Conservation (phyloP, 2,329 filamentous ascomycete species). For the Allantophomopsis lycopodina region DNA sequence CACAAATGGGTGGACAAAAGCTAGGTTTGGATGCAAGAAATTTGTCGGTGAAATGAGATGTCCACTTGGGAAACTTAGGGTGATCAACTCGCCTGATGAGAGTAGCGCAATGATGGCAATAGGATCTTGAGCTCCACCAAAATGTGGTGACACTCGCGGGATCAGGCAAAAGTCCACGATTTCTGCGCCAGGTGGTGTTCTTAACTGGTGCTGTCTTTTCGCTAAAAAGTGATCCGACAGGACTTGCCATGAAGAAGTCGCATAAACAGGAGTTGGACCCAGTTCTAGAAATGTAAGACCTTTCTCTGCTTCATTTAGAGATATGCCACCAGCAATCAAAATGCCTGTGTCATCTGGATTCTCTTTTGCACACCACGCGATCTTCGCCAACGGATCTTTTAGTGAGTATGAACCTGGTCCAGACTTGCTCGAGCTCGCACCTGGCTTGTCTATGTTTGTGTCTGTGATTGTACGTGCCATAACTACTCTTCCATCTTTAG, state of each 20-base stretch:
- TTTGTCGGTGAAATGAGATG: constrained; percentile 87
- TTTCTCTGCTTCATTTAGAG: constrained; percentile 51
- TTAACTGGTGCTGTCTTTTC: constrained; percentile 59
- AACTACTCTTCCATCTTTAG: constrained; percentile 73
- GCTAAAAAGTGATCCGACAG: constrained; percentile 67
- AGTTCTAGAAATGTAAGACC: constrained; percentile 84
- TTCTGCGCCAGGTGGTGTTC: constrained; percentile 64
- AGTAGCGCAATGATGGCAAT: constrained; percentile 71
- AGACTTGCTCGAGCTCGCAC: constrained; percentile 27
- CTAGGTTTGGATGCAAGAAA: constrained; percentile 76
- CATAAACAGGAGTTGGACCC: constrained; percentile 77
- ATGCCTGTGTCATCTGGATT: constrained; percentile 90
- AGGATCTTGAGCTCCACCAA: constrained; percentile 77
- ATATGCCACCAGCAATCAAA: constrained; percentile 70
- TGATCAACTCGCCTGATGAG: constrained; percentile 77
- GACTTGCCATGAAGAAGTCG: constrained; percentile 80
- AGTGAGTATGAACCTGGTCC: constrained; percentile 36
- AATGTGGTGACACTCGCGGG: constrained; percentile 73
- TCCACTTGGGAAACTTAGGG: constrained; percentile 83
- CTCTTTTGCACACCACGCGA: constrained; percentile 87
- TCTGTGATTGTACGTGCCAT: constrained; percentile 72
- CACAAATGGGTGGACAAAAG: constrained; percentile 83
- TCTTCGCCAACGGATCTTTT: constrained; percentile 62
- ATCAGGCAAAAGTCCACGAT: constrained; percentile 73
- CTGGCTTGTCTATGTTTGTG: constrained; percentile 57